These are phyloP conservation scores for Triticum dicoccoides DNA, from an alignment of 176 grass and related monocot species.

Conservation along the genomic window DNA sequence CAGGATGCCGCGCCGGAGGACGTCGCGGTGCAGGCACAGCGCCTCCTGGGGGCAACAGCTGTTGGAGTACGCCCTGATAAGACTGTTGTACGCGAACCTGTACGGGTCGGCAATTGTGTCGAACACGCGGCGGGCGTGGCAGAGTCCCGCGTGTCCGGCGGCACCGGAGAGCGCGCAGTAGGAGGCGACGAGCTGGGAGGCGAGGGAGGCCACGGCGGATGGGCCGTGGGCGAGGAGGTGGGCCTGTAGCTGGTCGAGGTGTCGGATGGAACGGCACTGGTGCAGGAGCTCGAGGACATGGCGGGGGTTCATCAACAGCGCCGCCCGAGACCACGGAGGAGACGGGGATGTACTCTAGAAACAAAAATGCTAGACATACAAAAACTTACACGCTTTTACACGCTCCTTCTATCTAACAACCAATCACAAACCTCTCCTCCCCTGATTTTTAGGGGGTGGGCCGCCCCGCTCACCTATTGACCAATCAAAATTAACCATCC, in stretches of 20 bases:
- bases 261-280: constrained; percentile 17
- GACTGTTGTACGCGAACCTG: constrained; percentile 28
- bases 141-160: not conserved
- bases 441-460: too few species aligned
- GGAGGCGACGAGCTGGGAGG: constrained; percentile 29
- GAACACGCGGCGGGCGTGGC: constrained; percentile 20
- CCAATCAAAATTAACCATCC: too few species aligned
- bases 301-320: not conserved
- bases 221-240: constrained; percentile 9
- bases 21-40: not conserved
- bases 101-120: constrained; percentile 30
- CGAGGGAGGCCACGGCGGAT: not conserved
- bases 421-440: too few species aligned
- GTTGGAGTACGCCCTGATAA: constrained; percentile 31
- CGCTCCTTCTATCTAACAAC: too few species aligned
- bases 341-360: too few species aligned
- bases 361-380: too few species aligned
- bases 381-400: too few species aligned
- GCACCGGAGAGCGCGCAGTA: not conserved
- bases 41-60: constrained; percentile 8
- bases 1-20: constrained; percentile 13
- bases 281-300: constrained; percentile 18
- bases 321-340: too few species aligned
- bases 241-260: constrained; percentile 42
- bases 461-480: too few species aligned